A percentile compares a stretch with the other conserved stretches of the same genome.
phyloP scores from a whole-genome alignment of 2,329 filamentous ascomycete genomes.

The Diaporthe sp. region DNA sequence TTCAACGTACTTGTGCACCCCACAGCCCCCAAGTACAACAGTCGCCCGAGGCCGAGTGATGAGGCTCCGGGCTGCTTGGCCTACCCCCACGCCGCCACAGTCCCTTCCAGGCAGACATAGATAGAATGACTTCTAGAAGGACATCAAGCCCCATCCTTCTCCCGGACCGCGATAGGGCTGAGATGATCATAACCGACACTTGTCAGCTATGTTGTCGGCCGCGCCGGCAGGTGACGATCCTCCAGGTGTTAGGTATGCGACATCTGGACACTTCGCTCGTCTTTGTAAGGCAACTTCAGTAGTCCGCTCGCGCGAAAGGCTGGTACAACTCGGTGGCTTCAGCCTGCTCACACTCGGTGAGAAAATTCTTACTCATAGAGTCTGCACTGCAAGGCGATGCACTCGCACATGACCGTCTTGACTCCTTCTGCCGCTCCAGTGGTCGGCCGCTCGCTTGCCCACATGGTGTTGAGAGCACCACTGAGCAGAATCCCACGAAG shows the following conservation, averaged over 20 bases:
- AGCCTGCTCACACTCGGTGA: background rate
- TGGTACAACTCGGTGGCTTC: background rate
- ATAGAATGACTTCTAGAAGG: background rate
- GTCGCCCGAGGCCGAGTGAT: background rate
- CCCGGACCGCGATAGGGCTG: background rate
- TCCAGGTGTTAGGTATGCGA: background rate
- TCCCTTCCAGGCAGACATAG: background rate
- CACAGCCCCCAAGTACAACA: constrained; percentile 14
- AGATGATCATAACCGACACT: background rate
- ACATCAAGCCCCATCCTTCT: background rate
- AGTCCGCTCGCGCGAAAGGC: background rate
- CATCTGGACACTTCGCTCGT: background rate
- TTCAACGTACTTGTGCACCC: background rate
- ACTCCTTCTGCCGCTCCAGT: background rate
- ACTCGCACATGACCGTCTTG: background rate
- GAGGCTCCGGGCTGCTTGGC: background rate
- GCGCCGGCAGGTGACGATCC: constrained; percentile 15
- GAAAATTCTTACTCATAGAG: background rate
- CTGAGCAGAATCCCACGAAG: background rate
- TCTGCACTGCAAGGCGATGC: background rate
- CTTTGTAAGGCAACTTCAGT: background rate
- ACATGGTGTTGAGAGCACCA: background rate
- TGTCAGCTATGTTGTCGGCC: constrained; percentile 14
- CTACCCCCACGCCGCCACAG: background rate
- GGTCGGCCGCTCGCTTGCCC: background rate